Evolutionary conservation across 2,329 filamentous ascomycete genomes (phyloP), one percentile per base, ranked within the genome.

Genomic region (Corynespora cassiicola): DNA sequence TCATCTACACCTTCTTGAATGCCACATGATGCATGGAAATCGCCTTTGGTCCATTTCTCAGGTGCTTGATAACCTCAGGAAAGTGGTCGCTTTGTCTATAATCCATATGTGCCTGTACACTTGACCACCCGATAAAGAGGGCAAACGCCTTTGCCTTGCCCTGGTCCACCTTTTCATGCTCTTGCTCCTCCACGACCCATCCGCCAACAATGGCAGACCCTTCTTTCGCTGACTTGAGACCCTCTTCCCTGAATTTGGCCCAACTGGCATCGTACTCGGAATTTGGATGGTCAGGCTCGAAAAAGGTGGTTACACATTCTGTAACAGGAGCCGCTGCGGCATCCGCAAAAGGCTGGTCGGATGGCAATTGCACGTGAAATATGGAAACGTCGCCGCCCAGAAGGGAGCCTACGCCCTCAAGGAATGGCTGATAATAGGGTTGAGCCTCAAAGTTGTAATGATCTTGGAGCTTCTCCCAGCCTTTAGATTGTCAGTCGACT

Each of bases 101-200:
- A 31, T 59, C 59, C 68, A 72, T 63, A 57, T 82, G 79, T 31
- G 64, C 66, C 22, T 78, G 73, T 14, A 76, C 65, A 50, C 66
- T 75, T 33, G 72, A 61, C 79, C 79, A 82, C 5, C 78, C 79
- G 36, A 79, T 62, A 12, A 68, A 65, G n/a, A 71, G 41, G 4
- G 75, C 50, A 50, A 71, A 70, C 38, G 72, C 57, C 37, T 69
- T 68, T 8, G 71, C 75, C 49, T 70, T 58, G 3, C 63, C 60
- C 4, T 66, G 65, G 1, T 68, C 69, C 23, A 52, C 54, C 42
- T 19, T 37, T n/a, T 48, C 51, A 33, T 46, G 49, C 27, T 28
- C 34, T 7, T 45, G 52, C 36, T 42, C 39, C 34, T 70, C 68
- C 2, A 70, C 23, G 45, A 58, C 52, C 72, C 75, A 61, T 39